Evolutionary conservation across 768 basidiomycete species (phyloP).

Genomic region (Lentinula lateritia): DNA sequence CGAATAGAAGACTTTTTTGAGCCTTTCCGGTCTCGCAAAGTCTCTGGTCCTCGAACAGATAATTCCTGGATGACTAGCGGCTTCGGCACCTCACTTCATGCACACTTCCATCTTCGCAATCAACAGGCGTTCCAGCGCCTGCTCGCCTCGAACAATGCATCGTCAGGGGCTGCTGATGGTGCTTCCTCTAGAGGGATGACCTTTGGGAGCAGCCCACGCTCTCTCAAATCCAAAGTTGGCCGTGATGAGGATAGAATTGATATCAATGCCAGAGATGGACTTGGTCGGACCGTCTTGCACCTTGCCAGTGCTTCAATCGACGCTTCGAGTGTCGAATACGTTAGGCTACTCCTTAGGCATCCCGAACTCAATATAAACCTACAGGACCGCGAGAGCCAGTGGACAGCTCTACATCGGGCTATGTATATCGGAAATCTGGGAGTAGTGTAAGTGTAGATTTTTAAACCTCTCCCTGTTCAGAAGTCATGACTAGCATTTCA

Average conservation of each 20-base stretch:
- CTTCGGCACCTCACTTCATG: constrained; percentile 58
- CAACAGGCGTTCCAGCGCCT: constrained; percentile 74
- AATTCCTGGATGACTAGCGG: constrained; percentile 48
- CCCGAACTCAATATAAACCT: constrained; percentile 76
- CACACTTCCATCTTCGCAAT: constrained; percentile 61
- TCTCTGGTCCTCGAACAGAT: neutral
- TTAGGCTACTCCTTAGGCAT: constrained; percentile 69
- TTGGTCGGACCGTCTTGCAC: constrained; percentile 79
- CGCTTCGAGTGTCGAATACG: constrained; percentile 64
- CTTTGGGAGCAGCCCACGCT: constrained; percentile 36
- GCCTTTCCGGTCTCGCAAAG: constrained; percentile 16
- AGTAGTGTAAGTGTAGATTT: constrained; percentile 44
- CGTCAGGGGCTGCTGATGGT: constrained; percentile 17
- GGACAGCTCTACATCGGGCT: constrained; percentile 88
- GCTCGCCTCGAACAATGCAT: constrained; percentile 46
- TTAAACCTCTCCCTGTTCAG: constrained; percentile 2
- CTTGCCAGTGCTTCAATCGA: constrained; percentile 67
- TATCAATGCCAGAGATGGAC: constrained; percentile 66
- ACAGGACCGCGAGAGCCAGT: constrained; percentile 77
- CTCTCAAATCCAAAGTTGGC: constrained; percentile 54
- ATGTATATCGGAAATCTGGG: constrained; percentile 75
- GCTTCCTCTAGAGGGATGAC: neutral
- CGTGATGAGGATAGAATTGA: constrained; percentile 29
- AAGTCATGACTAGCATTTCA: constrained; percentile 9
- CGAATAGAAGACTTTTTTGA: neutral